These are phyloP conservation scores for Tylopilus balloui DNA, from an alignment of 768 basidiomycete genomes.

Conservation along the genomic window DNA sequence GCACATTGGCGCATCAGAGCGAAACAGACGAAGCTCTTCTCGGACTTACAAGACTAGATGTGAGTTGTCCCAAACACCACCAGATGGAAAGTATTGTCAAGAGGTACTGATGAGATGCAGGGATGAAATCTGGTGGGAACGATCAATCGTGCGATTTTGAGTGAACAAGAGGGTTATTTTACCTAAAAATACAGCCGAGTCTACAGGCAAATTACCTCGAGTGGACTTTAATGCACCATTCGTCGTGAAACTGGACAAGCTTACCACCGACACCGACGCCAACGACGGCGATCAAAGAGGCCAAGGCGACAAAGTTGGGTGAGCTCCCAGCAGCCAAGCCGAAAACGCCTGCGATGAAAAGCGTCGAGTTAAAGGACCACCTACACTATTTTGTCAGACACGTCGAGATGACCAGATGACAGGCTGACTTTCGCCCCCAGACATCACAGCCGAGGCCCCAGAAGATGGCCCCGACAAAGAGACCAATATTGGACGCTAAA, in stretches of 20 bases:
- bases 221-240: not conserved
- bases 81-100: constrained; percentile 54
- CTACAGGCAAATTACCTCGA: constrained; percentile 52
- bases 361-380: constrained; percentile 52
- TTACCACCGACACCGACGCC: constrained; percentile 47
- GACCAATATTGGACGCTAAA: constrained; percentile 49
- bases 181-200: constrained; percentile 50
- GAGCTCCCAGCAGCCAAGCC: constrained; percentile 48
- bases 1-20: not conserved
- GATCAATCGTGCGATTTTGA: constrained; percentile 1
- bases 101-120: constrained; percentile 53
- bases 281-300: constrained; percentile 42
- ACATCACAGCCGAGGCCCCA: constrained; percentile 50
- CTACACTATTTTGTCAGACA: constrained; percentile 15
- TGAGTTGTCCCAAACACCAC: constrained; percentile 56
- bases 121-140: constrained; percentile 43
- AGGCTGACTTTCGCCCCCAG: constrained; percentile 43
- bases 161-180: not conserved
- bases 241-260: not conserved
- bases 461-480: constrained; percentile 46
- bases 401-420: not conserved
- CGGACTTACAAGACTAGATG: constrained; percentile 41
- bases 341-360: constrained; percentile 51
- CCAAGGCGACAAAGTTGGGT: constrained; percentile 43
- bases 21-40: not conserved